Conservation (phyloP, 495 filamentous ascomycete genomes). For the Choiromyces venosus region DNA sequence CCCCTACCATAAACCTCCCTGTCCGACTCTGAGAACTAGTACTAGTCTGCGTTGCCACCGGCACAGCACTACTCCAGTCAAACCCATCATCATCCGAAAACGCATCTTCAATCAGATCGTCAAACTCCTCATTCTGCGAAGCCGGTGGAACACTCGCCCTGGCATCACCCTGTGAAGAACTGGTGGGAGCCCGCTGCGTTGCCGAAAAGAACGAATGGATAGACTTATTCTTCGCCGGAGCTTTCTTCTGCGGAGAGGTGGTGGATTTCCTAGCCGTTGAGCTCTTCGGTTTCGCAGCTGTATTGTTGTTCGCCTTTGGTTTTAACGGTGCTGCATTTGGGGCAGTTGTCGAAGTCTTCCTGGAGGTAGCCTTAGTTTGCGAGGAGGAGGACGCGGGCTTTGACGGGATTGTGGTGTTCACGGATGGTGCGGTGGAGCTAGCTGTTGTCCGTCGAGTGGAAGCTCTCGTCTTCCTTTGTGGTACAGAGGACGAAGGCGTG, state of each 20-base stretch:
- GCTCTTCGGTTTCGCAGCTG: not conserved
- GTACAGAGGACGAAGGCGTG: not conserved
- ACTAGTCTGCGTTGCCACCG: not conserved
- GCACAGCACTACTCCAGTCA: constrained; percentile 15
- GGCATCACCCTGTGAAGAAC: constrained; percentile 8
- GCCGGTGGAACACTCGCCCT: not conserved
- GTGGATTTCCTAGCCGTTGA: not conserved
- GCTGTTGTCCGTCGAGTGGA: not conserved
- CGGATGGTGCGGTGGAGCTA: not conserved
- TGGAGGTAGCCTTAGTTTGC: not conserved
- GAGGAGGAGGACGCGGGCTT: not conserved
- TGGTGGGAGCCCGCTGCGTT: not conserved
- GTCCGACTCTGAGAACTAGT: not conserved
- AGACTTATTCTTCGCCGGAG: not conserved
- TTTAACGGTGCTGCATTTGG: not conserved
- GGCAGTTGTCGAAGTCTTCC: not conserved
- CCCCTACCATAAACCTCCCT: not conserved
- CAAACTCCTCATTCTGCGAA: constrained; percentile 38
- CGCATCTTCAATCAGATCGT: constrained; percentile 49
- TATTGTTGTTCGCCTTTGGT: not conserved
- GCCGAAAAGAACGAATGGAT: not conserved
- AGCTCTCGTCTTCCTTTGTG: not conserved
- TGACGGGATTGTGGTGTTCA: not conserved
- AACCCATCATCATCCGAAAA: constrained; percentile 50
- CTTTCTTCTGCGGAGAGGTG: not conserved